Conservation (phyloP, 2,329 filamentous ascomycete genomes). For the Tolypocladium ovalisporum region DNA sequence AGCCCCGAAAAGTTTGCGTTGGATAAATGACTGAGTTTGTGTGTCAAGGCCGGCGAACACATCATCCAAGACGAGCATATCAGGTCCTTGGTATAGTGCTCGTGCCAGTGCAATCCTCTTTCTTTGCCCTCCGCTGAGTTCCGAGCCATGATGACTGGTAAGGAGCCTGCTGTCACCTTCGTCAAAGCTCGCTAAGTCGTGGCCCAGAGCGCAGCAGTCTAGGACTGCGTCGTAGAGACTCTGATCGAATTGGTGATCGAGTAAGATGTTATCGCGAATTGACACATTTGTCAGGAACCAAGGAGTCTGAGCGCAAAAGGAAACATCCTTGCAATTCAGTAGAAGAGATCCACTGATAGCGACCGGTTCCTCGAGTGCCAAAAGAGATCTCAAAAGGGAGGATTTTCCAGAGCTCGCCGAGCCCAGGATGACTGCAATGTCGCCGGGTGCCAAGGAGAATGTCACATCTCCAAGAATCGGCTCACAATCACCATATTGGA, state of each 20-base stretch:
- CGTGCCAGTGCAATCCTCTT: constrained; percentile 3
- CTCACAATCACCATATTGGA: neutral
- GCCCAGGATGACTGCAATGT: neutral
- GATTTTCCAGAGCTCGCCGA: neutral
- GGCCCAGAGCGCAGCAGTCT: neutral
- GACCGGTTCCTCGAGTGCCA: neutral
- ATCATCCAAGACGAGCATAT: constrained; percentile 3
- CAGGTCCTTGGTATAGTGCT: neutral
- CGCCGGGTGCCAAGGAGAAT: neutral
- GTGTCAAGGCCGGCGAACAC: constrained; percentile 6
- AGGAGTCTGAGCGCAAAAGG: neutral
- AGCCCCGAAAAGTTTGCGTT: neutral
- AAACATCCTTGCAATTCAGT: neutral
- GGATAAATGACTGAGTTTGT: neutral
- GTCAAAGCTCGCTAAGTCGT: neutral
- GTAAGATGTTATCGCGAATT: neutral
- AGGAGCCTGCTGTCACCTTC: neutral
- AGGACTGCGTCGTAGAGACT: neutral
- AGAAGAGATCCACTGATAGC: neutral
- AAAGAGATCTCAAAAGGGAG: neutral
- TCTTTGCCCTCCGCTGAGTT: constrained; percentile 3
- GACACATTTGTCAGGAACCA: neutral
- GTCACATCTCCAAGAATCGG: neutral
- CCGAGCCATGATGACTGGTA: neutral
- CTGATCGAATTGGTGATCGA: neutral